Base-by-base conservation (phyloP, 2,329 filamentous ascomycete species). In the Botryotinia narcissicola region DNA sequence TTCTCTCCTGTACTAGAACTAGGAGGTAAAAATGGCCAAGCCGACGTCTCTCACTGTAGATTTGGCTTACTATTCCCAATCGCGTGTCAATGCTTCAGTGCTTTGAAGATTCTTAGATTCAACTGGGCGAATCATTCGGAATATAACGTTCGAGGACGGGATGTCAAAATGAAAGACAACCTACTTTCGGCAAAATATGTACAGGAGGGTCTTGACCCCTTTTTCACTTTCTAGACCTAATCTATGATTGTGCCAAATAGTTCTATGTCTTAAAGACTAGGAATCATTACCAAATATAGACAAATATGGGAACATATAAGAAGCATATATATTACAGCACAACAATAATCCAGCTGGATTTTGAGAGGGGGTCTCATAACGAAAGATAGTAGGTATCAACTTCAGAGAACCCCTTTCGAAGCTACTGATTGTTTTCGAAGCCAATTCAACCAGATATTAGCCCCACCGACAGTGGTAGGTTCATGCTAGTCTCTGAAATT, bases 1-100 rank as follows among this genome's bases (percentile, higher is more conserved):
- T 61, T 51, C 59, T 63, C 66, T 37, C 44, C 42, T 73, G 32
- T 61, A 29, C 51, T 57, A 57, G 35, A 69, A 69, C 40, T 73
- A 51, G 51, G 51, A 61, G 42, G 63, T 51, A 42, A 69, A 61
- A 60, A 60, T 60, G 32, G 37, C 59, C 16, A 63, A 37, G 54
- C 66, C n/a, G 35, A 35, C n/a, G 54, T 59, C 61, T 40, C 35
- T 63, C n/a, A 64, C 40, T 37, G 29, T 12, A 37, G 37, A 42
- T 57, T 32, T 29, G 9, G 48, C 54, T 32, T 29, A 40, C n/a
- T 16, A 29, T 54, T 68, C 48, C 22, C 22, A 37, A 66, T 37
- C 44, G 46, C 44, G 44, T 66, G 63, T 42, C 48, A 57, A 57
- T 68, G 35, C 29, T n/a, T 37, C 48, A 54, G 25, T 42, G 48